Evolutionary conservation across 2,329 filamentous ascomycete genomes (phyloP).

Genomic region (Diaporthe helianthi): DNA sequence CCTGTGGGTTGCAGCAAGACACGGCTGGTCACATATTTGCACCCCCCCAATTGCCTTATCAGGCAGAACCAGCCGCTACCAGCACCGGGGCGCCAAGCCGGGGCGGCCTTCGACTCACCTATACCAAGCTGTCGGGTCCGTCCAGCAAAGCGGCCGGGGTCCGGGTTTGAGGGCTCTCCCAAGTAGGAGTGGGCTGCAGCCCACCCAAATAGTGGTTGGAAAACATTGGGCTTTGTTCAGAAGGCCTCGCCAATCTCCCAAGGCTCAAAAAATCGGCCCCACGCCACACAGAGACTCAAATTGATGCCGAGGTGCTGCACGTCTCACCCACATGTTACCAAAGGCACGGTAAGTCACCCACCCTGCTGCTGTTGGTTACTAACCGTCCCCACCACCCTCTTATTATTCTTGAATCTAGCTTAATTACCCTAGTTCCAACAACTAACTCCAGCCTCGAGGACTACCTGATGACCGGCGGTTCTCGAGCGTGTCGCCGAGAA

Average conservation of each 20-base stretch:
- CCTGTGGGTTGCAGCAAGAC: background rate
- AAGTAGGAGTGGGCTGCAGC: background rate
- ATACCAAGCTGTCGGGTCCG: constrained; percentile 33
- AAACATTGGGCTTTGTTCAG: background rate
- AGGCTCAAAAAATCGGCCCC: background rate
- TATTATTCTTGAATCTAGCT: too few relatives aligned
- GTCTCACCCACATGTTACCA: background rate
- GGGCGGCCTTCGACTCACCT: constrained; percentile 8
- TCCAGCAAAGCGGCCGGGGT: constrained; percentile 9
- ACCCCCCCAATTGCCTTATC: background rate
- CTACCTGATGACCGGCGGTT: background rate
- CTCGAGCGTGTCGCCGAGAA: background rate
- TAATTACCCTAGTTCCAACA: too few relatives aligned
- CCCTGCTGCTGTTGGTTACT: constrained; percentile 20
- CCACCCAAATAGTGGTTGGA: background rate
- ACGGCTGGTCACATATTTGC: background rate
- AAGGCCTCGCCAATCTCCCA: background rate
- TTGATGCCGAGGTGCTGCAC: background rate
- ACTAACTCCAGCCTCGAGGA: constrained; percentile 13
- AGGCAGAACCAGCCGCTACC: background rate
- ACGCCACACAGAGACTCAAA: background rate
- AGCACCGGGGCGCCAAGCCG: constrained; percentile 14
- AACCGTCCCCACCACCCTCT: too few relatives aligned
- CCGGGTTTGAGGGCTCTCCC: background rate
- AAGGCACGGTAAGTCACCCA: background rate